These are phyloP conservation scores for Brettanomyces nanus DNA, from an alignment of 805 yeast genomes.

Conservation along the genomic window DNA sequence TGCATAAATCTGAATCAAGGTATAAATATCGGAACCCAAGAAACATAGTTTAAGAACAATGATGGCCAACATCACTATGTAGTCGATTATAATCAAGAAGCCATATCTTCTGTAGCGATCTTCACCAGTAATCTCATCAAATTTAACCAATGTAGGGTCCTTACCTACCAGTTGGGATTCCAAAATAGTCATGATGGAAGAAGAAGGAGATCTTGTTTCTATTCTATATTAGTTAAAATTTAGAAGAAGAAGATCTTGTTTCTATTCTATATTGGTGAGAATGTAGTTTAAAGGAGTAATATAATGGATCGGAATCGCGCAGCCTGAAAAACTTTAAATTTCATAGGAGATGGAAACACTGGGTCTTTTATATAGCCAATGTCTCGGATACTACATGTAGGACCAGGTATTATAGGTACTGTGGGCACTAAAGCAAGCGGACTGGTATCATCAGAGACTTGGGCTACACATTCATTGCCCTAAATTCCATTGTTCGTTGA, in stretches of 20 bases:
- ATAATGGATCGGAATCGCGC: too few species aligned
- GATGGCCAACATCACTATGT: constrained; percentile 30
- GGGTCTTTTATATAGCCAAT: too few species aligned
- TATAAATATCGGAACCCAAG: constrained; percentile 65
- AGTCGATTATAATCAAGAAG: constrained; percentile 36
- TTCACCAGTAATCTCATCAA: constrained; percentile 23
- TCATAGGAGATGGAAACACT: too few species aligned
- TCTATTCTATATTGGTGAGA: neutral
- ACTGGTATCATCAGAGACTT: too few species aligned
- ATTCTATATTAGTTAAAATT: neutral
- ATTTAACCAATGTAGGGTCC: constrained; percentile 19
- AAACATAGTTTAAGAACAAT: constrained; percentile 44
- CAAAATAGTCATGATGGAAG: constrained; percentile 3
- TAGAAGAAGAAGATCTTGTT: neutral
- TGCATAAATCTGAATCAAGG: constrained; percentile 66
- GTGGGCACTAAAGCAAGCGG: too few species aligned
- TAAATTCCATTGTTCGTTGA: too few species aligned
- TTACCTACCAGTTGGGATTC: constrained; percentile 4
- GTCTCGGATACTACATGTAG: too few species aligned
- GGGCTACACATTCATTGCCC: too few species aligned
- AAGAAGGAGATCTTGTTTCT: neutral
- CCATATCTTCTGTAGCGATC: constrained; percentile 29
- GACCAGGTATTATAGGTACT: too few species aligned
- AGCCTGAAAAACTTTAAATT: too few species aligned
- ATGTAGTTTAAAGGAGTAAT: neutral